A percentile compares a stretch with the other conserved stretches of the same genome.
Evolutionary conservation across 495 filamentous ascomycete genomes (phyloP).

Genomic region (Aspergillus biplanus): DNA sequence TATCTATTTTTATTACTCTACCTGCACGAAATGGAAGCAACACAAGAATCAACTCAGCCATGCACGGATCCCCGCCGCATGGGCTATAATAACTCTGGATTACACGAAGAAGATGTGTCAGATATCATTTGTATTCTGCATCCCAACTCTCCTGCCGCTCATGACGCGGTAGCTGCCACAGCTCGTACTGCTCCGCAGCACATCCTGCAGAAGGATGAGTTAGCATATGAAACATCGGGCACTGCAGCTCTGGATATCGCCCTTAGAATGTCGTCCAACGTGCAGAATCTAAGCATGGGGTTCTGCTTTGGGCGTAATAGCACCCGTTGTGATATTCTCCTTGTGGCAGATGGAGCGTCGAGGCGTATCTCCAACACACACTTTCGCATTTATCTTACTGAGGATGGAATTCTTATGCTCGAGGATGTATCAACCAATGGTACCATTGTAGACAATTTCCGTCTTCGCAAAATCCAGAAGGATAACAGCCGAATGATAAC

Average conservation of each 20-base stretch:
- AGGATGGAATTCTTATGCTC: constrained; percentile 80
- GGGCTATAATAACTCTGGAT: constrained; percentile 74
- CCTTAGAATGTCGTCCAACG: constrained; percentile 71
- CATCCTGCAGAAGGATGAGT: constrained; percentile 55
- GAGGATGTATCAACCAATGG: constrained; percentile 93
- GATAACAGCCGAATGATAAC: constrained; percentile 65
- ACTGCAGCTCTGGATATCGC: constrained; percentile 68
- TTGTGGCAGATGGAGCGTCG: constrained; percentile 56
- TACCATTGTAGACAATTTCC: constrained; percentile 75
- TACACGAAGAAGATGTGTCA: constrained; percentile 76
- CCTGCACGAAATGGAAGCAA: constrained; percentile 46
- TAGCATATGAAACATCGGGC: constrained; percentile 45
- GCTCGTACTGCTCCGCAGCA: constrained; percentile 53
- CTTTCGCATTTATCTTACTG: constrained; percentile 87
- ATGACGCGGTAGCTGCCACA: constrained; percentile 61
- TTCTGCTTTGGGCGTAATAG: constrained; percentile 85
- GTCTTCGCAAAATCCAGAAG: constrained; percentile 56
- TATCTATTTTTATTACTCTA: background rate
- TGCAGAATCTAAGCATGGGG: constrained; percentile 66
- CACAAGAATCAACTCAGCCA: constrained; percentile 78
- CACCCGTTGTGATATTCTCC: constrained; percentile 71
- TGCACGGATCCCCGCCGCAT: constrained; percentile 77
- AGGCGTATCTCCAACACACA: constrained; percentile 82
- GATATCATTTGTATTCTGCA: constrained; percentile 91
- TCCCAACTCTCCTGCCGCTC: constrained; percentile 73